These are phyloP conservation scores for Exserohilum turcica DNA, from an alignment of 2,329 filamentous ascomycete genomes.

Conservation along the genomic window DNA sequence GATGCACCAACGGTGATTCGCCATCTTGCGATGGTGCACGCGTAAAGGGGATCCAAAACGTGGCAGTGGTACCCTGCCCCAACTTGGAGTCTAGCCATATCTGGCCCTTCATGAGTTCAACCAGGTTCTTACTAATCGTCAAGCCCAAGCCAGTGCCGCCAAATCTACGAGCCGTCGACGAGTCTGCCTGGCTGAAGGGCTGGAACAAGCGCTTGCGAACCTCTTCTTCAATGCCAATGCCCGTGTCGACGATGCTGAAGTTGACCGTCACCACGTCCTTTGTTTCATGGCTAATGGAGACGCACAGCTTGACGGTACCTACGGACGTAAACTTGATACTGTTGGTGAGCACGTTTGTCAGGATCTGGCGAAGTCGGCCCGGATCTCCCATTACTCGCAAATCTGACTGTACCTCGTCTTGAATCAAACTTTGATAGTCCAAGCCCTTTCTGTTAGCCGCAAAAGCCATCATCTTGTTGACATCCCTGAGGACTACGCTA, in stretches of 20 bases:
- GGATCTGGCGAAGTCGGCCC: conserved; percentile 80
- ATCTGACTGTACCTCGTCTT: conserved; percentile 66
- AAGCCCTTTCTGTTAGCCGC: conserved; percentile 81
- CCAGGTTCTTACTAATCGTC: conserved; percentile 77
- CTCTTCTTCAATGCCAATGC: conserved; percentile 80
- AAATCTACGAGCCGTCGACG: conserved; percentile 78
- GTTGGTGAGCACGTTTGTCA: conserved; percentile 74
- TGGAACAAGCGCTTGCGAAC: conserved; percentile 75
- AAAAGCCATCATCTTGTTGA: conserved; percentile 86
- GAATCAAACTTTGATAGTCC: conserved; percentile 69
- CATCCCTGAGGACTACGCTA: conserved; percentile 74
- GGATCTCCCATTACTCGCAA: conserved; percentile 86
- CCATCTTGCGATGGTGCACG: conserved; percentile 64
- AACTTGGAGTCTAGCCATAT: conserved; percentile 72
- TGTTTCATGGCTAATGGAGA: conserved; percentile 67
- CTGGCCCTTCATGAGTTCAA: conserved; percentile 79
- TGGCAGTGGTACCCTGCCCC: conserved; percentile 72
- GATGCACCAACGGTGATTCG: conserved; percentile 61
- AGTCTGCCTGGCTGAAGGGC: conserved; percentile 81
- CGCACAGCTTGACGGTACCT: conserved; percentile 61
- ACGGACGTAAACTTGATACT: conserved; percentile 50
- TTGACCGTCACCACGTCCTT: conserved; percentile 68
- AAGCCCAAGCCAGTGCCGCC: conserved; percentile 78
- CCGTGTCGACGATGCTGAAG: conserved; percentile 77
- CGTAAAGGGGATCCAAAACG: conserved; percentile 77